phyloP scores from a whole-genome alignment of 202 grass and related monocot species.

The Brachypodium distachyon region DNA sequence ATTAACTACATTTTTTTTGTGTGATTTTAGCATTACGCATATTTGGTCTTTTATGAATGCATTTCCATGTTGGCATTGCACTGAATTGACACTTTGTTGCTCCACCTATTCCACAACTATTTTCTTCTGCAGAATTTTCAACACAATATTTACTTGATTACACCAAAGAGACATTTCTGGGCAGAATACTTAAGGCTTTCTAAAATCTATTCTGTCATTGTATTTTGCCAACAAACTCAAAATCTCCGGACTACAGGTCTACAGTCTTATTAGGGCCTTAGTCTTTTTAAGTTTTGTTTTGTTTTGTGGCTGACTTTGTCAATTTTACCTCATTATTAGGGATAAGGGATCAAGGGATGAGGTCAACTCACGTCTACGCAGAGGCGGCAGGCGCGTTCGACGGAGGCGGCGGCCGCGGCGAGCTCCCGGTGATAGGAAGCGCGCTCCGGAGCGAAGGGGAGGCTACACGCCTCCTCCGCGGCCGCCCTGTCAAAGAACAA shows the following conservation, averaged over 20 bases:
- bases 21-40: not conserved
- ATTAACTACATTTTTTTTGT: not conserved
- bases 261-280: too few species aligned
- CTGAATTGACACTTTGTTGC: not conserved
- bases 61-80: not conserved
- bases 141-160: not conserved
- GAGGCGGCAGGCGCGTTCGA: slow-evolving; percentile 65
- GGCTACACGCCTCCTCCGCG: not conserved
- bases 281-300: too few species aligned
- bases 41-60: not conserved
- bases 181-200: not conserved
- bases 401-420: slow-evolving; percentile 27
- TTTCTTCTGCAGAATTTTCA: not conserved
- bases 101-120: not conserved
- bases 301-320: too few species aligned
- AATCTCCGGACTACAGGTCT: too few species aligned
- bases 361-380: slow-evolving; percentile 63
- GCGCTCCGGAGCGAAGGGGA: slow-evolving; percentile 53
- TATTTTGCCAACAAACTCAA: not conserved
- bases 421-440: slow-evolving; percentile 56
- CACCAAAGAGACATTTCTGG: not conserved
- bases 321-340: too few species aligned
- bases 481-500: slow-evolving; percentile 6
- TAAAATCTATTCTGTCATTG: not conserved
- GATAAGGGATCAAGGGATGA: too few species aligned